These are phyloP conservation scores for Aspergillus persii DNA, from an alignment of 2,329 filamentous ascomycete genomes.

Conservation along the genomic window DNA sequence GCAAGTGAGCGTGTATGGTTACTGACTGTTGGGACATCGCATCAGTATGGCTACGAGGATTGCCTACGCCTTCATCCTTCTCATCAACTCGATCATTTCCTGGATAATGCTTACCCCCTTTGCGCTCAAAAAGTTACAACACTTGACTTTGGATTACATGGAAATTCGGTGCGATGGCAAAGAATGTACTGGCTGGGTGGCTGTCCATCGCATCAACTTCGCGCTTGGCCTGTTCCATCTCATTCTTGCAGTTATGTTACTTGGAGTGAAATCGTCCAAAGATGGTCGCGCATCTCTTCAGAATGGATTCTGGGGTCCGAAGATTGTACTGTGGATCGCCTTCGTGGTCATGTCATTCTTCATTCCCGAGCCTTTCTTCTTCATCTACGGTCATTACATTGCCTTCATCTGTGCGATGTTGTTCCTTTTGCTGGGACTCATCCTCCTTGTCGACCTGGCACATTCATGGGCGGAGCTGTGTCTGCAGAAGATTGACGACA, in stretches of 20 bases:
- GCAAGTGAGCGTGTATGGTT: constrained; percentile 1
- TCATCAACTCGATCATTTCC: constrained; percentile 93
- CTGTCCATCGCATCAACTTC: constrained; percentile 97
- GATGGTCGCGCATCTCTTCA: constrained; percentile 85
- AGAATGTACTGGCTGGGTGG: constrained; percentile 91
- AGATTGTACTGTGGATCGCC: constrained; percentile 82
- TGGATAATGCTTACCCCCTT: constrained; percentile 99
- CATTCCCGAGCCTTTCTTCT: constrained; percentile 91
- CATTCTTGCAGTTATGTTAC: constrained; percentile 75
- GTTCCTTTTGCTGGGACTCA: constrained; percentile 87
- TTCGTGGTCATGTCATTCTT: constrained; percentile 91
- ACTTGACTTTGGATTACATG: constrained; percentile 91
- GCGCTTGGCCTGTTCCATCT: constrained; percentile 92
- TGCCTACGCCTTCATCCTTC: constrained; percentile 88
- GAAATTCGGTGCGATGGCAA: constrained; percentile 89
- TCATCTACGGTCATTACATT: constrained; percentile 94
- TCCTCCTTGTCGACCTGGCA: constrained; percentile 89
- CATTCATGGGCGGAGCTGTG: constrained; percentile 98
- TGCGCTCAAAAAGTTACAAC: constrained; percentile 93
- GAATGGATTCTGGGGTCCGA: constrained; percentile 99
- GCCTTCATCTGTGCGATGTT: constrained; percentile 84
- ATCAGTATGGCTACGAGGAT: constrained; percentile 90
- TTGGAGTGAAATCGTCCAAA: constrained; percentile 84
- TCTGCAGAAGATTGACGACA: constrained; percentile 86
- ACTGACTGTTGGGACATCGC: constrained; percentile 21